Percentiles rank a stretch among this genome's conserved stretches.
Conservation (phyloP, 2,329 filamentous ascomycete genomes). For the Aspergillaceae sp. region DNA sequence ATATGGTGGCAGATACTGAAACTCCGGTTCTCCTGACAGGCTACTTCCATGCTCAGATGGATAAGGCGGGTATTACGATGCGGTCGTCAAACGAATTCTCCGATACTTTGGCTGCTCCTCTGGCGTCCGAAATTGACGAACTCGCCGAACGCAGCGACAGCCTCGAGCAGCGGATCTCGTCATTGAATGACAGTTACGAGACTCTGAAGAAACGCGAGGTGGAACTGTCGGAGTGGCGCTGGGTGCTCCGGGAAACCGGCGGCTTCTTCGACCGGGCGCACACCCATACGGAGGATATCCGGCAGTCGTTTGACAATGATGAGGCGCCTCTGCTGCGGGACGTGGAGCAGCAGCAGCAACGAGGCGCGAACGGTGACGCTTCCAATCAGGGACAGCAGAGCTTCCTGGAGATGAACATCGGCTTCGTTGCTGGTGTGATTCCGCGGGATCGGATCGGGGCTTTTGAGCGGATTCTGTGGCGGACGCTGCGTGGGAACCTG, state of each 20-base stretch:
- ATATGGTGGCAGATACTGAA: background rate
- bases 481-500: conserved; percentile 90
- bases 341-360: conserved; percentile 68
- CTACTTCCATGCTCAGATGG: conserved; percentile 94
- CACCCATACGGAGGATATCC: conserved; percentile 92
- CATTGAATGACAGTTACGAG: conserved; percentile 96
- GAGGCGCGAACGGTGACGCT: conserved; percentile 51
- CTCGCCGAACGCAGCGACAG: conserved; percentile 85
- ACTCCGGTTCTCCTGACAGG: conserved; percentile 41
- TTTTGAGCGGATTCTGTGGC: conserved; percentile 96
- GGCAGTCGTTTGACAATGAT: conserved; percentile 75
- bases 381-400: conserved; percentile 60
- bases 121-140: conserved; percentile 92
- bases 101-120: conserved; percentile 75
- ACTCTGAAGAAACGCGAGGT: conserved; percentile 96
- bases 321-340: conserved; percentile 90
- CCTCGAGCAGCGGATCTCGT: conserved; percentile 82
- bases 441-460: conserved; percentile 83
- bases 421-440: conserved; percentile 95
- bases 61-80: conserved; percentile 78
- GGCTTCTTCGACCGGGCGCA: conserved; percentile 96
- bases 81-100: conserved; percentile 85
- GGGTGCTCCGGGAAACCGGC: conserved; percentile 91
- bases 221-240: conserved; percentile 95
- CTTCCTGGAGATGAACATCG: conserved; percentile 97